Evolutionary conservation across 1,284 basidiomycete genomes (phyloP).

Genomic region (Cutaneotrichosporon curvatum): DNA sequence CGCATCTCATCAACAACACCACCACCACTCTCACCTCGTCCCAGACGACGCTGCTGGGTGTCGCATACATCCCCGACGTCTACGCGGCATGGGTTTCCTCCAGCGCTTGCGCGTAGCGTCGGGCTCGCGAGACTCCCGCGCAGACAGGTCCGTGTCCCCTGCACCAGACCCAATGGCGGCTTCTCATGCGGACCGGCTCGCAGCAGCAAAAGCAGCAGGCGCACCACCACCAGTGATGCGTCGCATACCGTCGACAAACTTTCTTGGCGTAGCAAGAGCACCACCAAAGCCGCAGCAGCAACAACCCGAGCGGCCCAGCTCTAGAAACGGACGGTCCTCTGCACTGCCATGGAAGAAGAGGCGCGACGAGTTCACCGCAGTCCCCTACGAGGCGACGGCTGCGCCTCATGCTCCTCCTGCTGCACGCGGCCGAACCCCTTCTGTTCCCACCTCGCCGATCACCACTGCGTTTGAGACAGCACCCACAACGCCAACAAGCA

Average conservation of each 20-base stretch:
- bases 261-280: neutral
- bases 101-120: conserved; percentile 13
- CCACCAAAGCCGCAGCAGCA: no score
- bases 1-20: no score
- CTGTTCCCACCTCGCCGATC: neutral
- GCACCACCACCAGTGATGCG: neutral
- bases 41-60: no score
- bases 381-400: conserved; percentile 1
- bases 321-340: neutral
- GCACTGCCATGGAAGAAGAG: conserved; percentile 3
- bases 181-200: neutral
- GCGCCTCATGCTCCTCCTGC: neutral
- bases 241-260: conserved; percentile 3
- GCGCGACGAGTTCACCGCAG: neutral
- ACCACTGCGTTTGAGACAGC: neutral
- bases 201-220: neutral
- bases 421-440: neutral
- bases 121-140: conserved; percentile 3
- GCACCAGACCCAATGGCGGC: no score
- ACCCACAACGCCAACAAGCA: neutral
- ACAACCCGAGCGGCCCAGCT: no score
- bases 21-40: no score
- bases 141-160: no score
- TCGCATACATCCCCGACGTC: no score
- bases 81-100: conserved; percentile 13